phyloP scores from a whole-genome alignment of 768 basidiomycete species.

The Naganishia randhawae region DNA sequence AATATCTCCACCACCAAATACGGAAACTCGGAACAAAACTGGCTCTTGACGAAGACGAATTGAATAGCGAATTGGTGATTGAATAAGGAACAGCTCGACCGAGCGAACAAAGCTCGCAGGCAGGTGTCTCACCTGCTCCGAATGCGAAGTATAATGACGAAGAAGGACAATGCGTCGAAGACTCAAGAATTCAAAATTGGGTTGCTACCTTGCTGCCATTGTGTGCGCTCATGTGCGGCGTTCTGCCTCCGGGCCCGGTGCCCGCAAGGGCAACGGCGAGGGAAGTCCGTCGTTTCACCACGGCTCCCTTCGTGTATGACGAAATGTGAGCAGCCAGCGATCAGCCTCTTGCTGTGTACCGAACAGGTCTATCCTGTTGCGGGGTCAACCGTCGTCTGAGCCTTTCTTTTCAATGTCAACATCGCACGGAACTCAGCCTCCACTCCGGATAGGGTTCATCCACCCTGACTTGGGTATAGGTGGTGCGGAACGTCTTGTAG shows the following conservation, averaged over 20 bases:
- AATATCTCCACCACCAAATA: no score
- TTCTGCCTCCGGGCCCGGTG: not conserved
- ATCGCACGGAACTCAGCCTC: not conserved
- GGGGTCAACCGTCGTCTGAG: no score
- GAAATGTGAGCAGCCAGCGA: no score
- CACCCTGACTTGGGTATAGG: slow-evolving; percentile 96
- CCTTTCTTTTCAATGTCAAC: not conserved
- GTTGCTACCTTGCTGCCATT: not conserved
- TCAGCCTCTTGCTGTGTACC: no score
- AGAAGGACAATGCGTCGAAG: not conserved
- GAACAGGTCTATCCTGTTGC: no score
- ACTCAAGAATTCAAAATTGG: not conserved
- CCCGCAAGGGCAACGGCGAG: not conserved
- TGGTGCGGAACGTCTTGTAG: slow-evolving; percentile 89
- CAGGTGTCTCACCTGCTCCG: not conserved
- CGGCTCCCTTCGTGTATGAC: not conserved
- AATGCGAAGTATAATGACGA: not conserved
- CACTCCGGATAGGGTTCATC: slow-evolving; percentile 66
- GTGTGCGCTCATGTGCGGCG: not conserved
- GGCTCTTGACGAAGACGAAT: no score
- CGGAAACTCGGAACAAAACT: no score
- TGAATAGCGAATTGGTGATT: not conserved
- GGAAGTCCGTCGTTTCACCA: not conserved
- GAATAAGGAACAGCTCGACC: no score
- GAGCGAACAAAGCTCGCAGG: not conserved